These are phyloP conservation scores for Phytophthora palmivora DNA, from an alignment of 352 stramenopile genomes.

Conservation along the genomic window DNA sequence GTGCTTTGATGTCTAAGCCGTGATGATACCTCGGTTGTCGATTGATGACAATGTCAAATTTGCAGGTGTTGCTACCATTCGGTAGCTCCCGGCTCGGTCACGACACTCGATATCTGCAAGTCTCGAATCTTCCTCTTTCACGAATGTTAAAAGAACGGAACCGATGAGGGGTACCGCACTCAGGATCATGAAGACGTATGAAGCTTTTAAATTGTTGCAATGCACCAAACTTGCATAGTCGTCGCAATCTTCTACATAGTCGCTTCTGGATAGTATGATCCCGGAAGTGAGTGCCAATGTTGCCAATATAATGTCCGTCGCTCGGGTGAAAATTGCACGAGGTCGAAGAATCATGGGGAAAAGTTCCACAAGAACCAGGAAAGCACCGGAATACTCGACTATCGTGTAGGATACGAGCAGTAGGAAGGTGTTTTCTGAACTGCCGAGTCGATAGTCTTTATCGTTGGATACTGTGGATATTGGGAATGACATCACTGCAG, in stretches of 20 bases:
- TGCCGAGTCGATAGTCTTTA: constrained; percentile 32
- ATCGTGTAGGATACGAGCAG: constrained; percentile 37
- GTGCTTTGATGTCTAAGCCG: constrained; percentile 5
- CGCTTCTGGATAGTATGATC: constrained; percentile 31
- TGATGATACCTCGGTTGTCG: constrained; percentile 23
- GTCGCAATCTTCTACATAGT: constrained; percentile 43
- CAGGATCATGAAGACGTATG: constrained; percentile 45
- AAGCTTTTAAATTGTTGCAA: constrained; percentile 51
- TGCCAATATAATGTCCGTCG: constrained; percentile 36
- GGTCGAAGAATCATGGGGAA: constrained; percentile 43
- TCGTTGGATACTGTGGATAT: constrained; percentile 15
- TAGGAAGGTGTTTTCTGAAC: constrained; percentile 33
- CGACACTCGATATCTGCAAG: constrained; percentile 19
- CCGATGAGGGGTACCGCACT: constrained; percentile 36
- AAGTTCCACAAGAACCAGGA: constrained; percentile 37
- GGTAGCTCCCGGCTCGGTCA: constrained; percentile 34
- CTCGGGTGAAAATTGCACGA: constrained; percentile 30
- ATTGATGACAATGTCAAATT: constrained; percentile 12
- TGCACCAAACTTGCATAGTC: constrained; percentile 37
- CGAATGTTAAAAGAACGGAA: constrained; percentile 47
- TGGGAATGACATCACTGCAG: constrained; percentile 25
- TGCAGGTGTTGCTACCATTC: constrained; percentile 30
- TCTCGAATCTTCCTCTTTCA: constrained; percentile 18
- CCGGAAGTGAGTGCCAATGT: constrained; percentile 38
- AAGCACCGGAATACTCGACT: constrained; percentile 30